These are phyloP conservation scores for Colletotrichum brevisporum DNA, from an alignment of 2,329 filamentous ascomycete genomes.

Conservation along the genomic window DNA sequence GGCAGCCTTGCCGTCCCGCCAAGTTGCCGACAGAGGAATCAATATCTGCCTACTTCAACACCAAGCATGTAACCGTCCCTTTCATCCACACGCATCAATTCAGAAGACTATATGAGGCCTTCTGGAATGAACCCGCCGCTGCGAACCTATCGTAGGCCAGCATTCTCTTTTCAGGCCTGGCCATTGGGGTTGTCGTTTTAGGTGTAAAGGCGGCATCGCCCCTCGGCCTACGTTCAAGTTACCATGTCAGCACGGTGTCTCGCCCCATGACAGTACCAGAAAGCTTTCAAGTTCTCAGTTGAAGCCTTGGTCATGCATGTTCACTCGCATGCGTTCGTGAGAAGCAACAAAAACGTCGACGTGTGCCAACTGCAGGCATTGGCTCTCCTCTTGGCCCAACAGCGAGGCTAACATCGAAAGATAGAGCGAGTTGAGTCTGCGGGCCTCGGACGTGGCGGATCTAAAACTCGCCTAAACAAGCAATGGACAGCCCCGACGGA, in stretches of 20 bases:
- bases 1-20: slow-evolving; percentile 51
- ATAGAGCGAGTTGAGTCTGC: background rate
- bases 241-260: slow-evolving; percentile 61
- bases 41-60: slow-evolving; percentile 55
- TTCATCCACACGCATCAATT: slow-evolving; percentile 61
- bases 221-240: slow-evolving; percentile 50
- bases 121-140: slow-evolving; percentile 58
- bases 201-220: slow-evolving; percentile 47
- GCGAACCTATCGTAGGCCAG: slow-evolving; percentile 64
- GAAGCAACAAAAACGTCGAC: slow-evolving; percentile 5
- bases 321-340: slow-evolving; percentile 52
- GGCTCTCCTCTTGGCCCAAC: background rate
- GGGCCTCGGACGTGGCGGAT: slow-evolving; percentile 11
- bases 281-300: slow-evolving; percentile 59
- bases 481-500: background rate
- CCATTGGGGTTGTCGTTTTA: slow-evolving; percentile 55
- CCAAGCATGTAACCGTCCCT: slow-evolving; percentile 53
- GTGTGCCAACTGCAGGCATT: slow-evolving; percentile 4
- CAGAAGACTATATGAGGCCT: slow-evolving; percentile 61
- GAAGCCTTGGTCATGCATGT: slow-evolving; percentile 64
- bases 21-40: slow-evolving; percentile 53
- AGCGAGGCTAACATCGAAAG: background rate
- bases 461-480: slow-evolving; percentile 6
- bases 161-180: slow-evolving; percentile 63
- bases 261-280: slow-evolving; percentile 61